Conservation (phyloP, 202 grass and related monocot genomes). For the Bolboschoenoplectus hybrid region DNA sequence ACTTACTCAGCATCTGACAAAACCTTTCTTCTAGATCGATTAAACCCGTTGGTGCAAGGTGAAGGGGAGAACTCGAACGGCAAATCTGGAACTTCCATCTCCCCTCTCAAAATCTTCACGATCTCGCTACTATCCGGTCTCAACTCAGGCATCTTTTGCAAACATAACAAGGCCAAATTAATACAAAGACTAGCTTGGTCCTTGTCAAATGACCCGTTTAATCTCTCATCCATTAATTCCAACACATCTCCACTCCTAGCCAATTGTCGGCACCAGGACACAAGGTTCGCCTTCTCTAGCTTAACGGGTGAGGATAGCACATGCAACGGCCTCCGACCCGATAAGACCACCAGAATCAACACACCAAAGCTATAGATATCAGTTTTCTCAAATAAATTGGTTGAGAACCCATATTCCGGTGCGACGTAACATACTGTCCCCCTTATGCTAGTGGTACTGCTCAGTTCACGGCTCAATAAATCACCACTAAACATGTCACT, state of each 20-base stretch:
- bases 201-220: constrained; percentile 58
- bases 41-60: constrained; percentile 46
- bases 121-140: constrained; percentile 79
- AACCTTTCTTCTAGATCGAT: constrained; percentile 49
- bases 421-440: constrained; percentile 96
- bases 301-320: constrained; percentile 88
- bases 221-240: constrained; percentile 72
- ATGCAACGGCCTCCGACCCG: constrained; percentile 79
- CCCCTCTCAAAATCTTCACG: constrained; percentile 74
- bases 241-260: constrained; percentile 69
- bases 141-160: constrained; percentile 73
- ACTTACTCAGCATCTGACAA: constrained; percentile 40
- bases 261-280: constrained; percentile 84
- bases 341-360: constrained; percentile 80
- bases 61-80: constrained; percentile 72
- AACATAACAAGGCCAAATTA: constrained; percentile 77
- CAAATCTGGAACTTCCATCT: constrained; percentile 73
- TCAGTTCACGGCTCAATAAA: constrained; percentile 79
- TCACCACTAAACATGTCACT: constrained; percentile 55
- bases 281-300: constrained; percentile 87
- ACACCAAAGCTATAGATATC: constrained; percentile 87
- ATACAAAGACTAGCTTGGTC: constrained; percentile 68
- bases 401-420: constrained; percentile 57
- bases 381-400: constrained; percentile 56
- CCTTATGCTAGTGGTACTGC: constrained; percentile 94